Percentiles rank a stretch among this genome's conserved stretches.
Evolutionary conservation across 1,139 yeast genomes (phyloP).

Genomic region (Protomyces arabidopsidicola): DNA sequence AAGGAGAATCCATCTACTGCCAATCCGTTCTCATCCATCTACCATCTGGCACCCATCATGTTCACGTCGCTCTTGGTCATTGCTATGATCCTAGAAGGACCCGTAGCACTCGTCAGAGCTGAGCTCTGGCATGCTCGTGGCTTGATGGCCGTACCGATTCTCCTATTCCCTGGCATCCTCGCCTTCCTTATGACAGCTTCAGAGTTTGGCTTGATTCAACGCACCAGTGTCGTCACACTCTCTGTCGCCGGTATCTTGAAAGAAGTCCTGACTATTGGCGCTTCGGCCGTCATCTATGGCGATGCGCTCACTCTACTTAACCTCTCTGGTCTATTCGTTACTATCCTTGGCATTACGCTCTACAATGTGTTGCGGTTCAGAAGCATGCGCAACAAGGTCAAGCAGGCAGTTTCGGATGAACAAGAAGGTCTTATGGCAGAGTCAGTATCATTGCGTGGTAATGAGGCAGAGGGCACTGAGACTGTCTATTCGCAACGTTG

Average conservation of each 20-base stretch:
- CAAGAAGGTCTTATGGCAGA: neutral
- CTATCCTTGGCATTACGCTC: constrained; percentile 71
- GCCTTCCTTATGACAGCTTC: constrained; percentile 89
- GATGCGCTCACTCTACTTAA: constrained; percentile 67
- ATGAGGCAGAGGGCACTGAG: too few relatives aligned
- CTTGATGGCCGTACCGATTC: constrained; percentile 51
- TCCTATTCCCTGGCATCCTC: constrained; percentile 74
- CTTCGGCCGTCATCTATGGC: constrained; percentile 67
- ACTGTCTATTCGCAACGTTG: too few relatives aligned
- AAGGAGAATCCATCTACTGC: constrained; percentile 55
- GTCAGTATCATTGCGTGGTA: neutral
- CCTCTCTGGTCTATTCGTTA: constrained; percentile 68
- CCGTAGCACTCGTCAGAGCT: constrained; percentile 49
- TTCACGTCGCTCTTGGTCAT: constrained; percentile 54
- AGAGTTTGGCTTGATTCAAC: constrained; percentile 75
- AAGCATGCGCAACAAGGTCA: constrained; percentile 28
- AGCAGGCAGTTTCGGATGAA: constrained; percentile 7
- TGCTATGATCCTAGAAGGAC: constrained; percentile 66
- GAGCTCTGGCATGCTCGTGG: constrained; percentile 57
- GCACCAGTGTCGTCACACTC: constrained; percentile 79
- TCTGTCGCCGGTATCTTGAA: constrained; percentile 90
- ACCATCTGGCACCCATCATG: constrained; percentile 83
- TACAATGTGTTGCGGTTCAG: constrained; percentile 50
- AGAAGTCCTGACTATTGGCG: constrained; percentile 73
- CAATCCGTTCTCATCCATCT: constrained; percentile 78